A percentile compares a stretch with the other conserved stretches of the same genome.
These are phyloP conservation scores for Sporisorium sorghi DNA, from an alignment of 1,284 basidiomycete species.

Conservation along the genomic window DNA sequence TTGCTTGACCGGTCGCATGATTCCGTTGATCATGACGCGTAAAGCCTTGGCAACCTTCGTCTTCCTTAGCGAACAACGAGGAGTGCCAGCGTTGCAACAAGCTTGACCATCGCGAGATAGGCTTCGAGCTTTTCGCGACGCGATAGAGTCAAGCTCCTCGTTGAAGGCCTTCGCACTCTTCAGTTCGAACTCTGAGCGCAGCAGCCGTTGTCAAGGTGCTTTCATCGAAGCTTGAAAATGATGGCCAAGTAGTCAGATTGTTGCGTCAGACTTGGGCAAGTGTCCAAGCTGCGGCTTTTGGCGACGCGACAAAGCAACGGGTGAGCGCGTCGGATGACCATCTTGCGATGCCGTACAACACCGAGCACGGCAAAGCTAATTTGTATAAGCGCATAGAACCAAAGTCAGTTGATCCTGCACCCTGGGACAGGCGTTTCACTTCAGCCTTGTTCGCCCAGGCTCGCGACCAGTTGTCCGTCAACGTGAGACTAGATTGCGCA, in stretches of 20 bases:
- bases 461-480: background rate
- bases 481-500: background rate
- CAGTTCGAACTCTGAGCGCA: background rate
- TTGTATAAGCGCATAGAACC: background rate
- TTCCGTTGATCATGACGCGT: background rate
- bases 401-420: background rate
- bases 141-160: background rate
- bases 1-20: background rate
- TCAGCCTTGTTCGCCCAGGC: background rate
- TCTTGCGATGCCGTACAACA: slow-evolving; percentile 16
- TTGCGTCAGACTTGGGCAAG: background rate
- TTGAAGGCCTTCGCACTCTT: too few relatives aligned
- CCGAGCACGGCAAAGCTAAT: slow-evolving; percentile 4
- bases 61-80: background rate
- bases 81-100: slow-evolving; percentile 15
- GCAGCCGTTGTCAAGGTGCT: background rate
- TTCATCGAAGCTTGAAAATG: too few relatives aligned
- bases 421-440: background rate
- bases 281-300: background rate
- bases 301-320: background rate
- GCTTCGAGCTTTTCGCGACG: background rate
- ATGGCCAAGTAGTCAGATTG: background rate
- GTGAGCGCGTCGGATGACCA: slow-evolving; percentile 16
- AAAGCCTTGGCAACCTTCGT: slow-evolving; percentile 8
- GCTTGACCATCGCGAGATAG: background rate